These are phyloP conservation scores for Fraxinus cuspidata DNA, from an alignment of 257 asterid genomes.

Conservation along the genomic window DNA sequence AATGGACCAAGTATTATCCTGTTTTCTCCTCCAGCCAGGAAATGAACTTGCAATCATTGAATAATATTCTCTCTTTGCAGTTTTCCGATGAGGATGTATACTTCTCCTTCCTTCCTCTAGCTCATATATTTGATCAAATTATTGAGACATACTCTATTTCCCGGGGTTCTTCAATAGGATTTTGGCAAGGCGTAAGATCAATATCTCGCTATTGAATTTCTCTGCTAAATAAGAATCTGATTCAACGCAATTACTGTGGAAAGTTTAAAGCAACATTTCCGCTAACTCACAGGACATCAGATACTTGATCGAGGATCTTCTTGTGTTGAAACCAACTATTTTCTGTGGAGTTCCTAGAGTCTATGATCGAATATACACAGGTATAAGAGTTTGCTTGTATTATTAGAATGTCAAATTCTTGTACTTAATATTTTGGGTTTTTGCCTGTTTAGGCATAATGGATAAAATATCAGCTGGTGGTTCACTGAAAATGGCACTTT, in stretches of 20 bases:
- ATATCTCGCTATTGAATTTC: background rate
- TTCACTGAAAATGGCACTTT: slow-evolving; percentile 60
- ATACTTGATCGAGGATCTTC: slow-evolving; percentile 83
- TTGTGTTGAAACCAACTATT: slow-evolving; percentile 74
- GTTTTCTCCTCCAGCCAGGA: background rate
- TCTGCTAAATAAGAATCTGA: background rate
- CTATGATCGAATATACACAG: slow-evolving; percentile 76
- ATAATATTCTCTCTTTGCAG: slow-evolving; percentile 38
- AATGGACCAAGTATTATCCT: background rate
- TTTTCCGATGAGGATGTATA: slow-evolving; percentile 66
- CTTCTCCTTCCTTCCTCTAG: slow-evolving; percentile 93
- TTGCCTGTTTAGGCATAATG: slow-evolving; percentile 52
- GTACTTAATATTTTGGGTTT: slow-evolving; percentile 13
- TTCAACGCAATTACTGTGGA: background rate
- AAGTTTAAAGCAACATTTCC: slow-evolving; percentile 2
- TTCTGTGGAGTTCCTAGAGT: slow-evolving; percentile 97
- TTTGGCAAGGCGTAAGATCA: slow-evolving; percentile 91
- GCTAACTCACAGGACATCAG: slow-evolving; percentile 69
- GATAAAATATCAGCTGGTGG: slow-evolving; percentile 84
- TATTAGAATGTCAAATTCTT: background rate
- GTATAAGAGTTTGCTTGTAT: slow-evolving; percentile 31
- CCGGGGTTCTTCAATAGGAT: slow-evolving; percentile 82
- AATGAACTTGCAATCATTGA: background rate
- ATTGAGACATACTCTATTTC: slow-evolving; percentile 68
- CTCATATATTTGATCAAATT: slow-evolving; percentile 89